Evolutionary conservation across 352 stramenopile species (phyloP).

Genomic region (Globisporangium barbulae): DNA sequence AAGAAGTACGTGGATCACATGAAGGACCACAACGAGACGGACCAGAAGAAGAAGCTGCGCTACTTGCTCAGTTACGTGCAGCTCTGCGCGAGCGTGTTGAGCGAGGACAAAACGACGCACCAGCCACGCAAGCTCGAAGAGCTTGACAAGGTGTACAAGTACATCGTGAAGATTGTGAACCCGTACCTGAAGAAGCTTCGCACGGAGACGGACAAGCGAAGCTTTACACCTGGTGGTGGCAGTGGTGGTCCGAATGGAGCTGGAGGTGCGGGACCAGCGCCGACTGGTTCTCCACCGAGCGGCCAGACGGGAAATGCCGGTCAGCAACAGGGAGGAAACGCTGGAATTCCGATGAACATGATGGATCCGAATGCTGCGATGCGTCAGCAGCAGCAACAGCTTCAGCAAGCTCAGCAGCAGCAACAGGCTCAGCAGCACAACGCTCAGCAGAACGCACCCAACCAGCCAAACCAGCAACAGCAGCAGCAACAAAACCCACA

Average conservation of each 20-base stretch:
- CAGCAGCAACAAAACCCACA: slow-evolving; percentile 17
- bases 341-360: slow-evolving; percentile 19
- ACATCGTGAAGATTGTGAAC: slow-evolving; percentile 87
- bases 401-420: slow-evolving; percentile 26
- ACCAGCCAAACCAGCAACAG: slow-evolving; percentile 21
- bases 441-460: slow-evolving; percentile 16
- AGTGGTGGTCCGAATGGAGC: not conserved
- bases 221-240: slow-evolving; percentile 26
- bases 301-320: not conserved
- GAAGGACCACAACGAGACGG: slow-evolving; percentile 81
- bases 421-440: slow-evolving; percentile 15
- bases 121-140: slow-evolving; percentile 75
- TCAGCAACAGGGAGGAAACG: slow-evolving; percentile 12
- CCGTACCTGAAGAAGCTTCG: slow-evolving; percentile 85
- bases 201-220: slow-evolving; percentile 74
- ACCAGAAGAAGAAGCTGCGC: slow-evolving; percentile 85
- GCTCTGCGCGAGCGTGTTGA: slow-evolving; percentile 73
- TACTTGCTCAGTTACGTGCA: slow-evolving; percentile 84
- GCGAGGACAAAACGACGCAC: slow-evolving; percentile 70
- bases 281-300: slow-evolving; percentile 1
- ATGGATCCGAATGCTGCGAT: slow-evolving; percentile 25
- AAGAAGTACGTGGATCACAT: slow-evolving; percentile 89
- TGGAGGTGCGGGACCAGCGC: not conserved
- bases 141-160: slow-evolving; percentile 88
- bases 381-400: slow-evolving; percentile 32